These are phyloP conservation scores for Ophiostoma sp. DNA, from an alignment of 2,329 filamentous ascomycete species.

Conservation along the genomic window DNA sequence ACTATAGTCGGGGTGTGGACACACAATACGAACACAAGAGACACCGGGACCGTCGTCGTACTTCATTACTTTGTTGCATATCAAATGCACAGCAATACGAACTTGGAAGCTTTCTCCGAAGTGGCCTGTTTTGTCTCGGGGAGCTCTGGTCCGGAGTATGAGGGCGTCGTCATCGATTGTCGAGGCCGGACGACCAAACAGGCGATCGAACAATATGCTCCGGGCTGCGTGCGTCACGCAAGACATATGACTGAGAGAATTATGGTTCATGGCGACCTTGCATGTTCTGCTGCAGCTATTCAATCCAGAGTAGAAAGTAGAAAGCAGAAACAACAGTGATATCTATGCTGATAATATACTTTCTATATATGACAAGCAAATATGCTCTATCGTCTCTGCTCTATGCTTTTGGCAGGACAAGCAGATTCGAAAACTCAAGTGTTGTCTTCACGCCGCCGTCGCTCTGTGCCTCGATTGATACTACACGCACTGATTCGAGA, in stretches of 20 bases:
- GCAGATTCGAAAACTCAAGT: slow-evolving; percentile 61
- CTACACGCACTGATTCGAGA: slow-evolving; percentile 64
- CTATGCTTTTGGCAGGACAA: slow-evolving; percentile 20
- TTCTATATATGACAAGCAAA: not conserved
- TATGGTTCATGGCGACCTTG: not conserved
- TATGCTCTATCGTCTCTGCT: too few species aligned
- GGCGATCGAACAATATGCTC: not conserved
- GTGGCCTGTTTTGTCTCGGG: not conserved
- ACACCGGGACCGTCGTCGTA: not conserved
- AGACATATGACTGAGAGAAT: not conserved
- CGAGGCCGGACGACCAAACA: not conserved
- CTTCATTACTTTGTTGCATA: not conserved
- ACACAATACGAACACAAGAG: not conserved
- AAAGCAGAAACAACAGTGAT: too few species aligned
- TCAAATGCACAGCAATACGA: not conserved
- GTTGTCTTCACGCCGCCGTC: slow-evolving; percentile 39
- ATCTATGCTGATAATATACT: too few species aligned
- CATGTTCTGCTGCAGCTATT: not conserved
- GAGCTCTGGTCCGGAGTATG: not conserved
- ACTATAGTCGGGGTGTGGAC: too few species aligned
- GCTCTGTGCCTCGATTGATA: slow-evolving; percentile 50
- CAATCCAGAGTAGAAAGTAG: too few species aligned
- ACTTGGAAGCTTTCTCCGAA: not conserved
- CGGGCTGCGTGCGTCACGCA: too few species aligned
- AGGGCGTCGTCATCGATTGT: not conserved